These are phyloP conservation scores for Microcyclospora tardicrescens DNA, from an alignment of 2,329 filamentous ascomycete species.

Conservation along the genomic window DNA sequence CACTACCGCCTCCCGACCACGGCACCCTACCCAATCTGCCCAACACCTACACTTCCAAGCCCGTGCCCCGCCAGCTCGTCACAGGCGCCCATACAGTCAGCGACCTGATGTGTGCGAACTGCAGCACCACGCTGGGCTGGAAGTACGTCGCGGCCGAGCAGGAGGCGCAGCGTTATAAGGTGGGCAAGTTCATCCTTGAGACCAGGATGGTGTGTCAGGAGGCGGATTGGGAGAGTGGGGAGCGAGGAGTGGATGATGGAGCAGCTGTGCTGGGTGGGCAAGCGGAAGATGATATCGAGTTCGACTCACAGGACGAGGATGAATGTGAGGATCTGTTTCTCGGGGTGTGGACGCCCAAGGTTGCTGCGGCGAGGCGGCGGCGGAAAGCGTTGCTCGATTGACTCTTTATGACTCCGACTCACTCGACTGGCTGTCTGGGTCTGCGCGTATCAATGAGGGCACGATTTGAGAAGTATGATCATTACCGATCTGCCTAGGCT, in stretches of 20 bases:
- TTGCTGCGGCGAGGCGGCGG: slow-evolving; percentile 37
- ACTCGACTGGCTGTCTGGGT: too few relatives aligned
- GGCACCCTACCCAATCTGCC: slow-evolving; percentile 33
- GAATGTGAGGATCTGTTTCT: slow-evolving; percentile 54
- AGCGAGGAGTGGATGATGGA: slow-evolving; percentile 22
- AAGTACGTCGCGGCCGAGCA: slow-evolving; percentile 52
- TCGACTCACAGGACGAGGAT: slow-evolving; percentile 53
- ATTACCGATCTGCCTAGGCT: too few relatives aligned
- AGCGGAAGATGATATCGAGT: slow-evolving; percentile 32
- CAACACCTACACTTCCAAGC: slow-evolving; percentile 45
- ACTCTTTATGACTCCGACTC: too few relatives aligned
- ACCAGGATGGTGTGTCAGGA: slow-evolving; percentile 41
- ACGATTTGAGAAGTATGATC: too few relatives aligned
- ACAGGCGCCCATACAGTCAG: slow-evolving; percentile 50
- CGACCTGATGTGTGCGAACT: slow-evolving; percentile 45
- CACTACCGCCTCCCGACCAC: slow-evolving; percentile 9
- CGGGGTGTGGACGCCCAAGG: slow-evolving; percentile 45
- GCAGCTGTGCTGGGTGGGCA: slow-evolving; percentile 1
- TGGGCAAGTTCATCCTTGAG: slow-evolving; percentile 55
- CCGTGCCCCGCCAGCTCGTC: slow-evolving; percentile 46
- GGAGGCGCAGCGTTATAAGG: slow-evolving; percentile 49
- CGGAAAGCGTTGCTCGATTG: slow-evolving; percentile 6
- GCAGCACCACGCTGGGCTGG: slow-evolving; percentile 47
- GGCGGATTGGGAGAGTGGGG: slow-evolving; percentile 39
- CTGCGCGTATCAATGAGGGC: too few relatives aligned